Evolutionary conservation across 768 basidiomycete genomes (phyloP).

Genomic region (Rhodocollybia butyracea): DNA sequence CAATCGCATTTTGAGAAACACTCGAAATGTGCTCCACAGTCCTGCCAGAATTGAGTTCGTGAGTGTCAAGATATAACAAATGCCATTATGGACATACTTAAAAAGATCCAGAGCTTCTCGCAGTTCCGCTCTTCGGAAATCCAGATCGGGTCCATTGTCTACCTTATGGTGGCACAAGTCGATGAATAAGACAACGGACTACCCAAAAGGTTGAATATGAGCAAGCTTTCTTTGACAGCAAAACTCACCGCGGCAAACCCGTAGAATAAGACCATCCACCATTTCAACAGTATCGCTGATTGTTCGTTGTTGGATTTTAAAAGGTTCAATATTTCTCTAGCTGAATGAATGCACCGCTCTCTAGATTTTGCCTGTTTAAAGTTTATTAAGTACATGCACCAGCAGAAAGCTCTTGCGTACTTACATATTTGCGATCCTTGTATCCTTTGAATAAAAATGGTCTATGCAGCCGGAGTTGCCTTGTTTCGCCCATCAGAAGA

Average conservation of each 20-base stretch:
- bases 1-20: conserved; percentile 21
- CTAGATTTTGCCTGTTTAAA: conserved; percentile 21
- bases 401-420: not conserved
- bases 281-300: conserved; percentile 19
- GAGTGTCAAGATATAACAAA: not conserved
- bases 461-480: conserved; percentile 20
- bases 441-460: conserved; percentile 23
- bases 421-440: conserved; percentile 20
- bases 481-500: conserved; percentile 23
- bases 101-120: conserved; percentile 20
- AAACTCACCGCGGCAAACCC: conserved; percentile 21
- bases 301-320: conserved; percentile 18
- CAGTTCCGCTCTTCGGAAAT: conserved; percentile 15
- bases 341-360: conserved; percentile 22
- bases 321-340: conserved; percentile 18
- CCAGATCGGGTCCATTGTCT: conserved; percentile 13
- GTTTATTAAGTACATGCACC: not conserved
- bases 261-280: conserved; percentile 22
- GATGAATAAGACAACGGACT: conserved; percentile 24
- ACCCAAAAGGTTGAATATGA: not conserved
- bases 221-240: not conserved
- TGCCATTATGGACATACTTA: conserved; percentile 12
- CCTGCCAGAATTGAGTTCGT: not conserved
- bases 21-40: conserved; percentile 15
- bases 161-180: conserved; percentile 21